Conservation (phyloP, 1,284 basidiomycete species). For the Trichosporon faecale region DNA sequence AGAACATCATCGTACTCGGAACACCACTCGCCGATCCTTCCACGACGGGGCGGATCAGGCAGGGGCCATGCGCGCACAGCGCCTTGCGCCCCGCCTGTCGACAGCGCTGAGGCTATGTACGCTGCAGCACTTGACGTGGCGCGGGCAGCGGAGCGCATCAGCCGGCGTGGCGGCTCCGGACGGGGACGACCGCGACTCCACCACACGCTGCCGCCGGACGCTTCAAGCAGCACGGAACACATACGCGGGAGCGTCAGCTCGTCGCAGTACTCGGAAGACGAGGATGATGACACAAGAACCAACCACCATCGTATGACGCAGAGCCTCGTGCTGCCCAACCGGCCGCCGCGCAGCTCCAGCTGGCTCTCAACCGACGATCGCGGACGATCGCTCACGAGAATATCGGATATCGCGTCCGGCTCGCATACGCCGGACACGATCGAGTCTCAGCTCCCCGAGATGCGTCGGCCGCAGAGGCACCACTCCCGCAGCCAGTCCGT, state of each 20-base stretch:
- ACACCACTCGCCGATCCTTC: slow-evolving; percentile 14
- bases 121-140: slow-evolving; percentile 51
- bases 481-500: slow-evolving; percentile 19
- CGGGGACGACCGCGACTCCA: slow-evolving; percentile 17
- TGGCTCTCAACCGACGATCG: slow-evolving; percentile 18
- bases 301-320: slow-evolving; percentile 21
- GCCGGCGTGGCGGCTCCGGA: slow-evolving; percentile 21
- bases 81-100: slow-evolving; percentile 21
- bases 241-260: not conserved
- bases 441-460: slow-evolving; percentile 23
- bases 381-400: slow-evolving; percentile 17
- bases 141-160: slow-evolving; percentile 48
- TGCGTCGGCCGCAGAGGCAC: slow-evolving; percentile 7
- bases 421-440: slow-evolving; percentile 17
- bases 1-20: slow-evolving; percentile 6
- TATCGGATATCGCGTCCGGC: slow-evolving; percentile 3
- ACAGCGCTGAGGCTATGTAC: slow-evolving; percentile 43
- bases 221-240: slow-evolving; percentile 1
- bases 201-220: not conserved
- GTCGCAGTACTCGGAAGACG: slow-evolving; percentile 15
- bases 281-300: slow-evolving; percentile 12
- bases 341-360: not conserved
- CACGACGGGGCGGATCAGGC: not conserved
- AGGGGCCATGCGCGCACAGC: not conserved
- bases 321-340: slow-evolving; percentile 16